Conservation (phyloP, 2,329 filamentous ascomycete genomes). For the Purpureocillium lavendulum region DNA sequence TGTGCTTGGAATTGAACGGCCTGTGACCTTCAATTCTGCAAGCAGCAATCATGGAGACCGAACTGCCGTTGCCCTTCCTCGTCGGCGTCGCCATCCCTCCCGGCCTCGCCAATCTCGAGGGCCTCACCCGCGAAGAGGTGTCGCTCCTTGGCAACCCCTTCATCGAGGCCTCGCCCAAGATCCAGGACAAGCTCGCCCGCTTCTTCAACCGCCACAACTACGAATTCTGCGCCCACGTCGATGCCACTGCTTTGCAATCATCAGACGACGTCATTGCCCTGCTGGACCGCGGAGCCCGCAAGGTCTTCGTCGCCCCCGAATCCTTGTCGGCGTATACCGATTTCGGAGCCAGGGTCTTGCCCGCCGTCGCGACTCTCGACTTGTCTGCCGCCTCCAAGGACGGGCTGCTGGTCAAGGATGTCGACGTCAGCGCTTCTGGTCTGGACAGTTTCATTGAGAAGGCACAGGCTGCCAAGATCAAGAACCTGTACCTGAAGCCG, state of each 20-base stretch:
- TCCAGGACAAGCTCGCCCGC: constrained; percentile 35
- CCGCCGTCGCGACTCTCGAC: constrained; percentile 37
- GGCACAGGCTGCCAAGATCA: constrained; percentile 35
- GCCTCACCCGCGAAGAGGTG: constrained; percentile 48
- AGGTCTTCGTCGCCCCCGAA: constrained; percentile 69
- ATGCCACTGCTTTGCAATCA: constrained; percentile 61
- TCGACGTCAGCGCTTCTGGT: constrained; percentile 35
- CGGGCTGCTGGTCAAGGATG: constrained; percentile 43
- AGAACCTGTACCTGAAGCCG: constrained; percentile 43
- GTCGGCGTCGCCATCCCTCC: constrained; percentile 46
- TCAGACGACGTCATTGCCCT: constrained; percentile 69
- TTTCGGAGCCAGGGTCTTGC: constrained; percentile 48
- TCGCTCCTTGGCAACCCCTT: constrained; percentile 52
- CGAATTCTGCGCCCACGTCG: constrained; percentile 60
- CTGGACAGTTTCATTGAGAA: constrained; percentile 35
- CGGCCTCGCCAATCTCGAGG: constrained; percentile 38
- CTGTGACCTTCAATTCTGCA: constrained; percentile 1
- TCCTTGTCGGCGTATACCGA: constrained; percentile 53
- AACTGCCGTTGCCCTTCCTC: constrained; percentile 54
- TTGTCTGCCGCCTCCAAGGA: constrained; percentile 37
- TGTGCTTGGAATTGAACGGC: too few relatives aligned
- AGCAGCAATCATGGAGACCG: constrained; percentile 48
- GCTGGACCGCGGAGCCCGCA: constrained; percentile 76
- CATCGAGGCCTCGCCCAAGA: constrained; percentile 41
- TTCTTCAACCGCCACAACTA: constrained; percentile 42